phyloP scores from a whole-genome alignment of 495 filamentous ascomycete species.

The Lophiostoma macrostomum region DNA sequence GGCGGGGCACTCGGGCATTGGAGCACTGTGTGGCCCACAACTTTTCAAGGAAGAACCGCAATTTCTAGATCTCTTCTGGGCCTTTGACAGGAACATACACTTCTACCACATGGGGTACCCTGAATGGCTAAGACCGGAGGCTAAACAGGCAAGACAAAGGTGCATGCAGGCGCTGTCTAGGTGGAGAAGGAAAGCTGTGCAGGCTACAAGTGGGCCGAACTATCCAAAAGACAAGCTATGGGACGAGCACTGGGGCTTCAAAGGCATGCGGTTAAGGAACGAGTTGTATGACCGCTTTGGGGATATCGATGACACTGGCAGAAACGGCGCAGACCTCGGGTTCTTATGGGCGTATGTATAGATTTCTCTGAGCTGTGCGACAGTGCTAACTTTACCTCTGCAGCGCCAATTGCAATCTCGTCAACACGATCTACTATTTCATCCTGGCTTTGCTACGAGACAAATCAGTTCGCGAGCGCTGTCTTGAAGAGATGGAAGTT shows the following conservation, averaged over 20 bases:
- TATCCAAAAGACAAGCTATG: not conserved
- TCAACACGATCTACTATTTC: not conserved
- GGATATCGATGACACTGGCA: not conserved
- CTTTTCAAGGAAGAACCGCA: not conserved
- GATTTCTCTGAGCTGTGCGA: not conserved
- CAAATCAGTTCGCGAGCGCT: not conserved
- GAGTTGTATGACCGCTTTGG: not conserved
- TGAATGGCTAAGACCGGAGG: not conserved
- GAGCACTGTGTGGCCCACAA: not conserved
- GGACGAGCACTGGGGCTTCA: constrained; percentile 1
- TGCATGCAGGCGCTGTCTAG: not conserved
- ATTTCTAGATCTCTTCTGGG: not conserved
- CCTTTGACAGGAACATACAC: not conserved
- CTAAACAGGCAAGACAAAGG: not conserved
- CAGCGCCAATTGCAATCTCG: constrained; percentile 4
- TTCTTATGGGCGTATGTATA: constrained; percentile 1
- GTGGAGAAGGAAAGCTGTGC: not conserved
- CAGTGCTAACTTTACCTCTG: not conserved
- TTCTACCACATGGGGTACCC: not conserved
- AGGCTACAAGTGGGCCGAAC: not conserved
- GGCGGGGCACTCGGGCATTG: not conserved
- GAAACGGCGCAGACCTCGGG: not conserved
- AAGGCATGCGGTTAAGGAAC: not conserved
- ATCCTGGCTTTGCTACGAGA: not conserved
- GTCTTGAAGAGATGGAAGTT: not conserved